Conservation (phyloP, 2,329 filamentous ascomycete genomes). For the Exophiala alcalophila region DNA sequence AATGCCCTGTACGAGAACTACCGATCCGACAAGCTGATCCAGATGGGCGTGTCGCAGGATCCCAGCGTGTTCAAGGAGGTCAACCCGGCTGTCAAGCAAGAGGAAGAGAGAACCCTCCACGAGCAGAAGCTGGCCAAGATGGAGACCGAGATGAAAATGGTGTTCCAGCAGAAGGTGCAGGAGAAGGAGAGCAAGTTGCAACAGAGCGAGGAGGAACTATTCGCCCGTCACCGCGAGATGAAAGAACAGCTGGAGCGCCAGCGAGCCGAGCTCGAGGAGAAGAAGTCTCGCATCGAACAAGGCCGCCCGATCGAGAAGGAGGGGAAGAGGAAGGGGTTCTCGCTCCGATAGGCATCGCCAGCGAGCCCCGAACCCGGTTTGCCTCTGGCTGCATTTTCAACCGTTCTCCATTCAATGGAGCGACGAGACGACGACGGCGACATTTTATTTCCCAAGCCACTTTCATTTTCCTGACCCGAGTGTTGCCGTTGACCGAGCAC, state of each 20-base stretch:
- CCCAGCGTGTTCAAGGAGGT: conserved; percentile 99
- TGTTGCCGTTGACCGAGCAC: conserved; percentile 18
- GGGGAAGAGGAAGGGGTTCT: conserved; percentile 99
- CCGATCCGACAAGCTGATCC: conserved; percentile 97
- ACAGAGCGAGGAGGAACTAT: conserved; percentile 98
- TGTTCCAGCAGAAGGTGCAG: conserved; percentile 99
- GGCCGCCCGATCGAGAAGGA: conserved; percentile 96
- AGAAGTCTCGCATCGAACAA: conserved; percentile 93
- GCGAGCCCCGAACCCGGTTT: conserved; percentile 20
- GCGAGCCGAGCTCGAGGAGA: conserved; percentile 92
- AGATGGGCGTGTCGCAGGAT: conserved; percentile 98
- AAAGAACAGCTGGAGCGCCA: conserved; percentile 98
- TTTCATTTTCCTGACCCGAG: conserved; percentile 18
- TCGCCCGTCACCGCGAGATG: conserved; percentile 98
- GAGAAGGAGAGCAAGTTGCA: conserved; percentile 99
- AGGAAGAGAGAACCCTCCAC: conserved; percentile 95
- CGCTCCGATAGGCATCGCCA: conserved; percentile 69
- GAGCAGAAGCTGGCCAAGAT: conserved; percentile 99
- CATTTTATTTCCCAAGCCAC: conserved; percentile 16
- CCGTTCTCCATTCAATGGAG: conserved; percentile 32
- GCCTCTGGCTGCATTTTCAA: conserved; percentile 27
- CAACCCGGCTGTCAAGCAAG: conserved; percentile 99
- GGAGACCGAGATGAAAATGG: conserved; percentile 99
- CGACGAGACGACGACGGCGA: conserved; percentile 32
- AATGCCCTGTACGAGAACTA: conserved; percentile 99